These are phyloP conservation scores for Luvunga scandens DNA, from an alignment of 345 rosid species.

Conservation along the genomic window DNA sequence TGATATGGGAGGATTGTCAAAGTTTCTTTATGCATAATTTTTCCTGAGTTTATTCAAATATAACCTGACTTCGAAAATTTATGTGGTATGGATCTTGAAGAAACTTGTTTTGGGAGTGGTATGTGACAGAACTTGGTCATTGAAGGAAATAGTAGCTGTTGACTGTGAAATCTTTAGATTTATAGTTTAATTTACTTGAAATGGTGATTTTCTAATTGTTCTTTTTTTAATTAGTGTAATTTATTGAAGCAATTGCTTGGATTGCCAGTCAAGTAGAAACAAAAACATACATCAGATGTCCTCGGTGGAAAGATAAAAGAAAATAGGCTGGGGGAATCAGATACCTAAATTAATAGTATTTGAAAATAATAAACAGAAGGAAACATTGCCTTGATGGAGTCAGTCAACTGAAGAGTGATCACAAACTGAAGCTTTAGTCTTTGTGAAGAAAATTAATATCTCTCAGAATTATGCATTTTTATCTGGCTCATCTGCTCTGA, in stretches of 20 bases:
- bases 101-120: neutral
- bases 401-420: neutral
- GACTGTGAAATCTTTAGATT: neutral
- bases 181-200: neutral
- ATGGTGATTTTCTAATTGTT: neutral
- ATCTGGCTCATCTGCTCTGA: neutral
- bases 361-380: neutral
- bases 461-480: neutral
- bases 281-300: neutral
- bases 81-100: neutral
- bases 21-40: neutral
- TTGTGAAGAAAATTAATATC: neutral
- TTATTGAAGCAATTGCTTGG: neutral
- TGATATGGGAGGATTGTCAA: neutral
- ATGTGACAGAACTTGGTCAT: neutral
- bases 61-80: neutral
- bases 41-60: neutral
- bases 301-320: neutral
- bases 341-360: neutral
- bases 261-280: neutral
- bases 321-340: neutral
- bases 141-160: neutral
- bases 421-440: neutral
- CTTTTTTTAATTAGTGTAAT: neutral
- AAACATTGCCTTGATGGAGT: neutral